Conservation (phyloP, 2,329 filamentous ascomycete genomes). For the Pleomassaria siparia region DNA sequence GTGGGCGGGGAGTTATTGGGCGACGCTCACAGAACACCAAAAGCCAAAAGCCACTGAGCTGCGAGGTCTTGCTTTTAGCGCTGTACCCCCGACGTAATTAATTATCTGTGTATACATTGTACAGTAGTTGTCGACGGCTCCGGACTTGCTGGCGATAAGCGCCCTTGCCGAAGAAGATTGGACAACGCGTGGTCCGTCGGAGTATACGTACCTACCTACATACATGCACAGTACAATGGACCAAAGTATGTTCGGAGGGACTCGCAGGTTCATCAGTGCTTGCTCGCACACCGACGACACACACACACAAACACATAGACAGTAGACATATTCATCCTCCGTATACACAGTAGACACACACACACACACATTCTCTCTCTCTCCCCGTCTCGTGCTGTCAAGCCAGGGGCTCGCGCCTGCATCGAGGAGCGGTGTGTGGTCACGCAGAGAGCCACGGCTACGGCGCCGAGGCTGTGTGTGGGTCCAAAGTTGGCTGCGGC, state of each 20-base stretch:
- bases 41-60: constrained; percentile 2
- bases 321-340: too few relatives aligned
- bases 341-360: too few relatives aligned
- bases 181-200: not conserved
- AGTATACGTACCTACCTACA: too few relatives aligned
- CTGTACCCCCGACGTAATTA: constrained; percentile 6
- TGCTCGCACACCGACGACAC: too few relatives aligned
- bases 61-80: constrained; percentile 12
- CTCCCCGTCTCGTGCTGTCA: too few relatives aligned
- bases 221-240: not conserved
- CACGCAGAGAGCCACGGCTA: constrained; percentile 12
- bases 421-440: constrained; percentile 8
- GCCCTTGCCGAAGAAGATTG: not conserved
- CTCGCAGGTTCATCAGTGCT: too few relatives aligned
- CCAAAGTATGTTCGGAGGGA: too few relatives aligned
- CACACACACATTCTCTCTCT: too few relatives aligned
- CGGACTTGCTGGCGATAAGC: constrained; percentile 3
- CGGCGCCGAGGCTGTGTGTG: constrained; percentile 2
- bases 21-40: constrained; percentile 5
- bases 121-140: constrained; percentile 1
- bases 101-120: too few relatives aligned
- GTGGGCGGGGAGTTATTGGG: too few relatives aligned
- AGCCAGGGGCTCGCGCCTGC: too few relatives aligned
- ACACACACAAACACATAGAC: too few relatives aligned
- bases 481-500: constrained; percentile 6